phyloP scores from a whole-genome alignment of 2,329 filamentous ascomycete genomes.

The Fusarium caatingaense region DNA sequence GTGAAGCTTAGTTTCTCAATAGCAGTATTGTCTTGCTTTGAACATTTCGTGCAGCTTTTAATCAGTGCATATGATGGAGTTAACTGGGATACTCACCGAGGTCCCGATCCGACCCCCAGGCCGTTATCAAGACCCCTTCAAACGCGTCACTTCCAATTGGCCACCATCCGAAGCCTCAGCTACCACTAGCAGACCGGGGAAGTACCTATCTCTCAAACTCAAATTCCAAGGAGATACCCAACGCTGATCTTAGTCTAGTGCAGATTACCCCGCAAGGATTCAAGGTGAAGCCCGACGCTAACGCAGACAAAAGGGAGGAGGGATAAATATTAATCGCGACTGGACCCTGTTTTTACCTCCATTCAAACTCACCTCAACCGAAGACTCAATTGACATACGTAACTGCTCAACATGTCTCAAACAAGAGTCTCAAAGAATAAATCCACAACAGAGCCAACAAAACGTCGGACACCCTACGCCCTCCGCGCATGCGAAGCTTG shows the following conservation, averaged over 20 bases:
- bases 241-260: constrained; percentile 6
- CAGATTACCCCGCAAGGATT: constrained; percentile 19
- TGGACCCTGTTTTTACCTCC: not conserved
- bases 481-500: constrained; percentile 25
- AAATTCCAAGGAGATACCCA: not conserved
- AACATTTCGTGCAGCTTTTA: not conserved
- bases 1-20: constrained; percentile 18
- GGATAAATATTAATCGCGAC: not conserved
- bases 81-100: not conserved
- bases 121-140: not conserved
- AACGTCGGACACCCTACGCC: constrained; percentile 24
- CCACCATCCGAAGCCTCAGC: too few species aligned
- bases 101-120: not conserved
- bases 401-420: constrained; percentile 4
- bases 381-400: too few species aligned
- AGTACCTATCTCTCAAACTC: not conserved
- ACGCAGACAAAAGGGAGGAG: not conserved
- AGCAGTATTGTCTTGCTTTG: accelerated
- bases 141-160: not conserved
- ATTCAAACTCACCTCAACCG: too few species aligned
- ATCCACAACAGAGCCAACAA: constrained; percentile 2
- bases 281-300: constrained; percentile 6
- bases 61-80: not conserved
- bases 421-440: constrained; percentile 13
- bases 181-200: too few species aligned